Percentiles rank a stretch among this genome's conserved stretches.
These are phyloP conservation scores for Striga asiatica DNA, from an alignment of 257 asterid species.

Conservation along the genomic window DNA sequence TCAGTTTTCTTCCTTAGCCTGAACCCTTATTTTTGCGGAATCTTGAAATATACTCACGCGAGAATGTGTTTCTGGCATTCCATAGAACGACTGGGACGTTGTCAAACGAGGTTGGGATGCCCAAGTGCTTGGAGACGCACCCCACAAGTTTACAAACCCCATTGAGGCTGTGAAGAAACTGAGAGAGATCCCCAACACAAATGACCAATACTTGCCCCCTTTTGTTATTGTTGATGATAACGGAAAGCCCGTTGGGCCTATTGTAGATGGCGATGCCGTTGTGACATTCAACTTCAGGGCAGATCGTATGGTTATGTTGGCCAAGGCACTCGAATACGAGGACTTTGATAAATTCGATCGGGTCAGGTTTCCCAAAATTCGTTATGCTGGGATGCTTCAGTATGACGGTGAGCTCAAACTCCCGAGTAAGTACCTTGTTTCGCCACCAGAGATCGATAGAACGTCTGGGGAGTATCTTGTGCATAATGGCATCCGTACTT, in stretches of 20 bases:
- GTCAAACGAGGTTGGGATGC: constrained; percentile 99
- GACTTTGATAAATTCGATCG: constrained; percentile 80
- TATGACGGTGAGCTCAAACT: constrained; percentile 97
- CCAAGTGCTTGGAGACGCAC: constrained; percentile 97
- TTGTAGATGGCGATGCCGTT: constrained; percentile 94
- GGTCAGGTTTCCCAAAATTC: constrained; percentile 73
- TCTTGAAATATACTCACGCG: constrained; percentile 6
- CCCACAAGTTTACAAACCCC: constrained; percentile 62
- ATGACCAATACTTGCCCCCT: constrained; percentile 77
- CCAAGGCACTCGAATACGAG: constrained; percentile 80
- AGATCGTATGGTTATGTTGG: constrained; percentile 94
- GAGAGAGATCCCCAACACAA: constrained; percentile 55
- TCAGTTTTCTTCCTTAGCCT: neutral
- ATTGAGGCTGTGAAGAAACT: constrained; percentile 84
- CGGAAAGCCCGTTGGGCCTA: constrained; percentile 88
- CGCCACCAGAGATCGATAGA: constrained; percentile 93
- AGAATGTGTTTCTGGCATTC: neutral
- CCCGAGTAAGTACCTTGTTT: constrained; percentile 76
- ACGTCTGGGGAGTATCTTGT: constrained; percentile 92
- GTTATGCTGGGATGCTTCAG: constrained; percentile 96
- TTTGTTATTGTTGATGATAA: constrained; percentile 82
- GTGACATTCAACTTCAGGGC: constrained; percentile 90
- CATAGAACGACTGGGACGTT: constrained; percentile 94
- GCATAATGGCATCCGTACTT: constrained; percentile 71
- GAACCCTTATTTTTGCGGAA: neutral